Evolutionary conservation across 2,329 filamentous ascomycete genomes (phyloP).

Genomic region (Cercospora nicotianae): DNA sequence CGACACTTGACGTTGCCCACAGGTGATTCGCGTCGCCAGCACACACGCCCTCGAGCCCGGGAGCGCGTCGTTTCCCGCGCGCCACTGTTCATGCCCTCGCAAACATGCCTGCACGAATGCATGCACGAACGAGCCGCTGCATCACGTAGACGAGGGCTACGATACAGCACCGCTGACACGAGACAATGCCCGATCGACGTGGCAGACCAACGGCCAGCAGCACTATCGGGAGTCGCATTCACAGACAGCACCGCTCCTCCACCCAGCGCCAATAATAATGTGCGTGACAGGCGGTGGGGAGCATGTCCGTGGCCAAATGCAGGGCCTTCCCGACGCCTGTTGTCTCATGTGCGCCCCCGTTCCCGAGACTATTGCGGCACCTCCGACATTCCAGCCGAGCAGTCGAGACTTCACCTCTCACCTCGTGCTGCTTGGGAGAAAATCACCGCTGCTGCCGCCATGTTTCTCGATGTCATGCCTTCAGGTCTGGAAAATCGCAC

Average conservation of each 20-base stretch:
- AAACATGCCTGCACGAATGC: background rate
- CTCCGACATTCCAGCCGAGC: conserved; percentile 8
- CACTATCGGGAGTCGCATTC: background rate
- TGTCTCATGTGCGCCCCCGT: too few relatives aligned
- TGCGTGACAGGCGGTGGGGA: background rate
- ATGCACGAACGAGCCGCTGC: background rate
- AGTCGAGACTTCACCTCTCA: background rate
- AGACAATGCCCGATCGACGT: background rate
- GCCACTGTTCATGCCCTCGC: conserved; percentile 6
- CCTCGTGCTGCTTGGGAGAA: too few relatives aligned
- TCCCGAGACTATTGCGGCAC: background rate
- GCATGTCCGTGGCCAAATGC: background rate
- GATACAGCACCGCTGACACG: too few relatives aligned
- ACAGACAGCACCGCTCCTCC: background rate
- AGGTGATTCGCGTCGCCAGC: background rate
- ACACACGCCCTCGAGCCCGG: background rate
- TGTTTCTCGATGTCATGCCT: too few relatives aligned
- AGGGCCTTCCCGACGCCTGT: background rate
- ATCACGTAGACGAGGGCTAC: too few relatives aligned
- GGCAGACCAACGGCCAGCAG: background rate
- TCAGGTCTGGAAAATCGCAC: too few relatives aligned
- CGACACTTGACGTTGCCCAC: background rate
- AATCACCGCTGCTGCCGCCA: too few relatives aligned
- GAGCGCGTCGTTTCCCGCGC: background rate
- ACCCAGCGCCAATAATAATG: background rate